Base-by-base conservation (phyloP, 2,329 filamentous ascomycete species). In the Ceratocystis diversiconidia region DNA sequence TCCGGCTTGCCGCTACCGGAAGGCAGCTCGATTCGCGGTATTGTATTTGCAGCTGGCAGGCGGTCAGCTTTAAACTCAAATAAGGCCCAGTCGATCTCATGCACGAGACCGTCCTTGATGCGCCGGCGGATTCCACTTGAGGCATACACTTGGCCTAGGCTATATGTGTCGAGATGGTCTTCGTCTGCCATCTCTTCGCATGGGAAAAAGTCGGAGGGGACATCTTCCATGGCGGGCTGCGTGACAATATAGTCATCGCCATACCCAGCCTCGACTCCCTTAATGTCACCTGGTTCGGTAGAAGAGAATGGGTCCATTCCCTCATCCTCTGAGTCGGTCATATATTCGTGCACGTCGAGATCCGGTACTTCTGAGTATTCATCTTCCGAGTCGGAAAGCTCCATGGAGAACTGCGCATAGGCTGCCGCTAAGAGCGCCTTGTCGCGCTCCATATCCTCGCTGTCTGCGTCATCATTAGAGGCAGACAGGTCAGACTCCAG, bases 31-130 rank as follows among this genome's bases (percentile, higher is more conserved):
- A 72, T 68, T 57, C 70, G 64, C 1, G 83, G 83, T 25, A 96
- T 86, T 10, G 83, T 75, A 70, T 96, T 96, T 67, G 84, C 81
- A 0, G 82, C 78, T 2, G 92, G 89, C 15, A 86, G 77, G 1
- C 92, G 84, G 10, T 86, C 81, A 3, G 86, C 79, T 10, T 87
- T 79, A 69, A 97, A 89, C 70, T 89, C 85, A 70, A 97, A 91
- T 1, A 97, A 78, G 0, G 92, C 91, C 92, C 92, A 97, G 74
- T 97, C 92, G 57, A 97, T 91, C 74, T 97, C 92, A 73, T 96
- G 92, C 5, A 89, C 79, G 28, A 95, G 77, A 3, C 87, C 85
- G 68, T 87, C 80, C 67, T 84, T 81, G 64, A 86, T 82, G 63
- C 88, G 86, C 36, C 92, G 85, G 3, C 90, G 85, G 67, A 97